A percentile compares a stretch with the other conserved stretches of the same genome.
Conservation (phyloP, 2,329 filamentous ascomycete genomes). For the Fusarium burgessii region DNA sequence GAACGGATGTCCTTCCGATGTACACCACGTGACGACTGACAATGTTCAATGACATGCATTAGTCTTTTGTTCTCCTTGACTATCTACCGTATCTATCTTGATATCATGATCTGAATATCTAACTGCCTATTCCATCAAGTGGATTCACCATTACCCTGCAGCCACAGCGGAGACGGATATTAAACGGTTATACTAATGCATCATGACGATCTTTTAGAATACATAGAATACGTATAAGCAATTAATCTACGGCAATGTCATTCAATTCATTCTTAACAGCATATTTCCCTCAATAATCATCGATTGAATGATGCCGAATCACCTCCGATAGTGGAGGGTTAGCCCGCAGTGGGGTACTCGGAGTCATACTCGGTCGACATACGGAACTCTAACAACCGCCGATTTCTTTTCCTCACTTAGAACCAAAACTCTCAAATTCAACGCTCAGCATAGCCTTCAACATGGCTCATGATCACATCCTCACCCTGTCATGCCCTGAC, state of each 20-base stretch:
- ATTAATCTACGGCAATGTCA: neutral
- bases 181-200: slow-evolving; percentile 5
- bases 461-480: slow-evolving; percentile 71
- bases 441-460: slow-evolving; percentile 33
- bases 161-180: slow-evolving; percentile 21
- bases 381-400: neutral
- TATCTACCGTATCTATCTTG: neutral
- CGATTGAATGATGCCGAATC: slow-evolving; percentile 4
- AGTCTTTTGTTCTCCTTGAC: neutral
- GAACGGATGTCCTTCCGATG: slow-evolving; percentile 13
- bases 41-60: neutral
- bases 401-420: slow-evolving; percentile 19
- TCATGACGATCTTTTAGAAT: neutral
- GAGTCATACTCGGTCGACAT: slow-evolving; percentile 34
- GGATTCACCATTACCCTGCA: slow-evolving; percentile 21
- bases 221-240: too few species aligned
- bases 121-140: neutral
- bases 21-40: slow-evolving; percentile 10
- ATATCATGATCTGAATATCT: neutral
- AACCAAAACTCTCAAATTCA: neutral
- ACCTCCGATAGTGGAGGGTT: slow-evolving; percentile 40
- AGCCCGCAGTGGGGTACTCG: slow-evolving; percentile 47
- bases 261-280: neutral
- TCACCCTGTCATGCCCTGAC: slow-evolving; percentile 87
- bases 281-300: neutral